Evolutionary conservation across 805 yeast species (phyloP), one percentile per base, ranked within the genome.

Genomic region (Saccharomycopsis sp.): DNA sequence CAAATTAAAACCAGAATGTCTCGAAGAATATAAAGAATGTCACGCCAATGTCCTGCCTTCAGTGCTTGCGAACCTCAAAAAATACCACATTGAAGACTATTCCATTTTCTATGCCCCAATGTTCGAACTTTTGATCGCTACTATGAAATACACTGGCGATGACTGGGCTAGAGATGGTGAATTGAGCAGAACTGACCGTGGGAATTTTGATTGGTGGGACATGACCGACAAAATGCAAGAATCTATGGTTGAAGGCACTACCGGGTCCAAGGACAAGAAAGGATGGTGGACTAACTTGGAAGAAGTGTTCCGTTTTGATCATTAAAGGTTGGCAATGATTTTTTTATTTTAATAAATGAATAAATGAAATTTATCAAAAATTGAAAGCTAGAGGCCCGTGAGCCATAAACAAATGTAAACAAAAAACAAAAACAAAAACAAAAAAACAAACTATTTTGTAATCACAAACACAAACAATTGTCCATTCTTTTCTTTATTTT

Each of bases 71-170:
- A 58, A 54, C 41, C 44, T 64, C 25, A 47, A 49, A 13, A 58
- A 61, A 34, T 60, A 60, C 44, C 62, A 62, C 41, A 60, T 64
- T 37, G 66, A 61, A 45, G 68, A 63, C 50, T 64, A 63, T 50
- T 63, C 67, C 1, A 62, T 64, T 41, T 58, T 59, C 44, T 63
- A 61, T 41, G 39, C 57, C 29, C 60, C 63, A 6, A 42, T 47
- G 21, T 54, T 56, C 37, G 49, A 48, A 19, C 37, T 64, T 14
- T 45, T 64, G 15, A 62, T 63, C 39, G 66, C 66, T 29, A 56
- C 44, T 34, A 54, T 63, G 52, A 62, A 61, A 43, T 63, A 63
- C 43, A 51, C 59, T 8, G 69, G 69, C 8, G 58, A 60, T 34
- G 52, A 63, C 41, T 60, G 63, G 61, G 63, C 49, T 20, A 45